Percentiles rank a stretch among this genome's conserved stretches.
Conservation (phyloP, 176 grass and related monocot species). For the Cymbopogon citratus region DNA sequence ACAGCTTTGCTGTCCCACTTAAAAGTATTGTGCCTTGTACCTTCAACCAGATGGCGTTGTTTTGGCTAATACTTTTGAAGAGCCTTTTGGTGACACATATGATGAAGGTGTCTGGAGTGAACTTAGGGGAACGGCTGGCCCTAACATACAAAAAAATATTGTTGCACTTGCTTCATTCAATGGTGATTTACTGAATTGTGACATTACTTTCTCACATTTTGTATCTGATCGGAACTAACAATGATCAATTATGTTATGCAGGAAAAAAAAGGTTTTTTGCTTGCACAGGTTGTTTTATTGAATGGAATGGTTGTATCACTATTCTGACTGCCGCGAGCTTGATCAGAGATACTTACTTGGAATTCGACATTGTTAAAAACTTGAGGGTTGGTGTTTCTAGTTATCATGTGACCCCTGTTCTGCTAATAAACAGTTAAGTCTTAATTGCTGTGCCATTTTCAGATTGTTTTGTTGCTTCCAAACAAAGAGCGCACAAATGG, state of each 20-base stretch:
- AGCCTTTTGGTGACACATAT: too few species aligned
- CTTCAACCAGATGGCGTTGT: too few species aligned
- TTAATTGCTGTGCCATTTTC: background rate
- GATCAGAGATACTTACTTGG: background rate
- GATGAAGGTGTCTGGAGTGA: too few species aligned
- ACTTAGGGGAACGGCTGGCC: too few species aligned
- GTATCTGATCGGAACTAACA: background rate
- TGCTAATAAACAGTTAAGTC: background rate
- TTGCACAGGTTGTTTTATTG: background rate
- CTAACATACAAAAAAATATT: too few species aligned
- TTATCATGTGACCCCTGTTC: too few species aligned
- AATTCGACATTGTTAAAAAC: too few species aligned
- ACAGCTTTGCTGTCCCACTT: too few species aligned
- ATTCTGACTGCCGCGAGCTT: slow-evolving; percentile 2
- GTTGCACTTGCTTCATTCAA: background rate
- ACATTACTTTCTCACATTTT: background rate
- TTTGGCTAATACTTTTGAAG: too few species aligned
- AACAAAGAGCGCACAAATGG: background rate
- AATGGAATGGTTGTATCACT: background rate
- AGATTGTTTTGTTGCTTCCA: slow-evolving; percentile 15
- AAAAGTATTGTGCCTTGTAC: too few species aligned
- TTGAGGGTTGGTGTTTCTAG: too few species aligned
- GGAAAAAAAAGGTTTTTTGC: slow-evolving; percentile 5
- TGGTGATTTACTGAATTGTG: background rate
- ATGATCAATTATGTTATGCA: background rate